A percentile compares a stretch with the other conserved stretches of the same genome.
Conservation (phyloP, 352 stramenopile species). For the Phytophthora sansomeana region DNA sequence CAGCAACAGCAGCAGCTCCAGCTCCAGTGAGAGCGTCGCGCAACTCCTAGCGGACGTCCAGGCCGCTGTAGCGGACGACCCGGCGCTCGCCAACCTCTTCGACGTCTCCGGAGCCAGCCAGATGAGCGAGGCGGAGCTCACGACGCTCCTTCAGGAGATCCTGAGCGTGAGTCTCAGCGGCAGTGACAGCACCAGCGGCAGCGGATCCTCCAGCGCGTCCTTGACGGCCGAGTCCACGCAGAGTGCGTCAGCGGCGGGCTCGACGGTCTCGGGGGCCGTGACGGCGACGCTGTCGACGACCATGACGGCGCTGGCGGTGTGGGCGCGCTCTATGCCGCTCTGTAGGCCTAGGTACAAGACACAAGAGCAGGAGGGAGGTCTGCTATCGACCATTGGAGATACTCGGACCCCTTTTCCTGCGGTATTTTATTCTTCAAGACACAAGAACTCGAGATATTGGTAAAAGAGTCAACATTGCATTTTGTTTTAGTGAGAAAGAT, state of each 20-base stretch:
- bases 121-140: constrained; percentile 50
- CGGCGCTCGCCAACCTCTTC: constrained; percentile 50
- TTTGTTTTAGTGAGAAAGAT: too few species aligned
- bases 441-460: too few species aligned
- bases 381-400: too few species aligned
- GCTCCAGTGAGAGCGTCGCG: constrained; percentile 29
- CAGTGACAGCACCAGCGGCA: constrained; percentile 11
- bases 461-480: too few species aligned
- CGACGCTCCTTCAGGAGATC: constrained; percentile 37
- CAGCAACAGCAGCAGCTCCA: constrained; percentile 14
- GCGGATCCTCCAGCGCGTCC: background rate
- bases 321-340: constrained; percentile 14
- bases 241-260: constrained; percentile 25
- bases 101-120: constrained; percentile 42
- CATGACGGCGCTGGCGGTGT: constrained; percentile 10
- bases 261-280: constrained; percentile 12
- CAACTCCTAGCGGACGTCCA: constrained; percentile 48
- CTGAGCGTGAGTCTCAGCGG: constrained; percentile 30
- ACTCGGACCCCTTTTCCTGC: too few species aligned
- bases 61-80: constrained; percentile 38
- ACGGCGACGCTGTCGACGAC: constrained; percentile 12
- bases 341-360: constrained; percentile 44
- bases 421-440: background rate
- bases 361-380: constrained; percentile 8
- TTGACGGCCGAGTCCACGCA: constrained; percentile 18